Conservation (phyloP, 768 basidiomycete species). For the Lactarius trivialis region DNA sequence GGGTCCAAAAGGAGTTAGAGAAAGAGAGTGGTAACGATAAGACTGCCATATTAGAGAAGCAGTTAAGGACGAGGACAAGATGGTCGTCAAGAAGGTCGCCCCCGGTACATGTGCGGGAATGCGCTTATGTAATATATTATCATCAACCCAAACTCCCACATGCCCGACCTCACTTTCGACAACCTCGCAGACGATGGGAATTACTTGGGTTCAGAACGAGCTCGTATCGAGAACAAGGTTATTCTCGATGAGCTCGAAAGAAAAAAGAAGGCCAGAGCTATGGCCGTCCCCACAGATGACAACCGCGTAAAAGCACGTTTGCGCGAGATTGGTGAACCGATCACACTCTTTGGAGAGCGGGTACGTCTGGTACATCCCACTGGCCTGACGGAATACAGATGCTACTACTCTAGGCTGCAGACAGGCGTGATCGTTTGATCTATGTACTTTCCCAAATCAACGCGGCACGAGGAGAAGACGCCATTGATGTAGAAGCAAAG, state of each 20-base stretch:
- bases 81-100: background rate
- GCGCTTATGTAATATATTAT: conserved; percentile 7
- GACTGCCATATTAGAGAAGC: conserved; percentile 74
- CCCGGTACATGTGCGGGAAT: background rate
- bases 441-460: conserved; percentile 93
- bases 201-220: conserved; percentile 67
- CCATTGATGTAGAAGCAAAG: conserved; percentile 67
- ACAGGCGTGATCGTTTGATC: conserved; percentile 91
- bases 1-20: conserved; percentile 91
- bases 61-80: background rate
- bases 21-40: conserved; percentile 85
- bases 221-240: conserved; percentile 74
- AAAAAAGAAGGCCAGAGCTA: conserved; percentile 87
- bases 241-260: conserved; percentile 95
- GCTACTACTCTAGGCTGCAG: conserved; percentile 64
- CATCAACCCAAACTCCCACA: conserved; percentile 25
- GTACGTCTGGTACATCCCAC: conserved; percentile 43
- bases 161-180: conserved; percentile 74
- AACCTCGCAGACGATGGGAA: conserved; percentile 73
- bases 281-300: conserved; percentile 98
- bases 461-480: conserved; percentile 77
- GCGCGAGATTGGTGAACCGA: conserved; percentile 92
- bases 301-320: conserved; percentile 83
- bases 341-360: conserved; percentile 95
- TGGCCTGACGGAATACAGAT: conserved; percentile 19